Evolutionary conservation across 768 basidiomycete species (phyloP).

Genomic region (Psilocybe tampanensis): DNA sequence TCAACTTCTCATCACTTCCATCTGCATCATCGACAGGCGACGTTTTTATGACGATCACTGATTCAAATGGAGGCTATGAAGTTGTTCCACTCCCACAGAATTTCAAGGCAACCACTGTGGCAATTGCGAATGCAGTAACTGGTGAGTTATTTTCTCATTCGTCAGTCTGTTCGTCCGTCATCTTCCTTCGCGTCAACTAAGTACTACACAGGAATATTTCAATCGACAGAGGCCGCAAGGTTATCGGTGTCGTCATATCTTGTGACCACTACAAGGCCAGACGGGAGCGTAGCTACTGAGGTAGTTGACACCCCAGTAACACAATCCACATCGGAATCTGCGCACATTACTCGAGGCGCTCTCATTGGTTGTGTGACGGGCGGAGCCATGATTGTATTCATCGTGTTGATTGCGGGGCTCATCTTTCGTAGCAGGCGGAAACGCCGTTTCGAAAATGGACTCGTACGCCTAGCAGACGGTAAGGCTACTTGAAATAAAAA

Average conservation of each 20-base stretch:
- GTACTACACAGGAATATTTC: neutral
- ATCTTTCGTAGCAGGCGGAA: neutral
- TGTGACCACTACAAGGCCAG: neutral
- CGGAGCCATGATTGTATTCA: neutral
- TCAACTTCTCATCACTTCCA: neutral
- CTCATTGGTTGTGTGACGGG: neutral
- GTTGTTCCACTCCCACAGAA: neutral
- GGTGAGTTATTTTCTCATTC: neutral
- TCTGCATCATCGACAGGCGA: neutral
- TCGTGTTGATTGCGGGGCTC: neutral
- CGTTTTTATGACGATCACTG: neutral
- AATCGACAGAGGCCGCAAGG: neutral
- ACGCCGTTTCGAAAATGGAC: neutral
- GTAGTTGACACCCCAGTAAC: neutral
- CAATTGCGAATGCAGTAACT: neutral
- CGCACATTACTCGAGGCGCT: neutral
- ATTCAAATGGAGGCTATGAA: neutral
- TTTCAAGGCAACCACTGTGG: neutral
- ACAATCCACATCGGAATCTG: neutral
- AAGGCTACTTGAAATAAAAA: too few species aligned
- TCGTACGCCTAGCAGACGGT: too few species aligned
- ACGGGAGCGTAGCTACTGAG: neutral
- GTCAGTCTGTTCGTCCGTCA: neutral
- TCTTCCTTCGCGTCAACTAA: too few species aligned
- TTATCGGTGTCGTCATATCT: neutral